A percentile compares a stretch with the other conserved stretches of the same genome.
Conservation (phyloP, 78 protist genomes). For the Dictyostelium purpureum region DNA sequence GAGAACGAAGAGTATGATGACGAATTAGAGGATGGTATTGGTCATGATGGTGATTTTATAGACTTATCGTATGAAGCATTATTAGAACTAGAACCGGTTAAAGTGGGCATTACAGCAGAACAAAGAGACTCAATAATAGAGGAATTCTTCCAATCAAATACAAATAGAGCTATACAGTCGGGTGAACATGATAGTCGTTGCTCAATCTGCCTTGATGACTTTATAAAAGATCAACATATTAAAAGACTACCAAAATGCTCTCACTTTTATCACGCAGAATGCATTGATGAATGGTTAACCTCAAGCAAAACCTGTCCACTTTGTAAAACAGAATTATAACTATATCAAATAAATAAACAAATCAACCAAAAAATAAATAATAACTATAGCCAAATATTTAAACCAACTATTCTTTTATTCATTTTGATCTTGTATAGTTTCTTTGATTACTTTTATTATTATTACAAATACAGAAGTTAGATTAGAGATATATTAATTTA, state of each 20-base stretch:
- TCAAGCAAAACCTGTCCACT: constrained; percentile 18
- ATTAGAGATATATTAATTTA: too few species aligned
- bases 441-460: too few species aligned
- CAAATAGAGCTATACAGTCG: background rate
- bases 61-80: constrained; percentile 57
- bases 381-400: too few species aligned
- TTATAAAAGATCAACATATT: background rate
- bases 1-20: constrained; percentile 25
- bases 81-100: constrained; percentile 18
- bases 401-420: too few species aligned
- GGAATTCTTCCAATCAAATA: background rate
- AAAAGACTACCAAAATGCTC: constrained; percentile 29
- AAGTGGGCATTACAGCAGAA: constrained; percentile 31
- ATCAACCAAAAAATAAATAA: too few species aligned
- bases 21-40: background rate
- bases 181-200: constrained; percentile 24
- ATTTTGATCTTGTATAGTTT: too few species aligned
- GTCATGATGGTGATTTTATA: background rate
- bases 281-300: constrained; percentile 35
- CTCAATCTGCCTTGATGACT: constrained; percentile 50
- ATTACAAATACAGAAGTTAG: too few species aligned
- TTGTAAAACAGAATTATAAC: constrained; percentile 39
- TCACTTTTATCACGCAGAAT: constrained; percentile 30
- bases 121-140: constrained; percentile 15
- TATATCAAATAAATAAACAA: background rate